These are phyloP conservation scores for Saccharomycopsis sp. DNA, from an alignment of 805 yeast species.

Conservation along the genomic window DNA sequence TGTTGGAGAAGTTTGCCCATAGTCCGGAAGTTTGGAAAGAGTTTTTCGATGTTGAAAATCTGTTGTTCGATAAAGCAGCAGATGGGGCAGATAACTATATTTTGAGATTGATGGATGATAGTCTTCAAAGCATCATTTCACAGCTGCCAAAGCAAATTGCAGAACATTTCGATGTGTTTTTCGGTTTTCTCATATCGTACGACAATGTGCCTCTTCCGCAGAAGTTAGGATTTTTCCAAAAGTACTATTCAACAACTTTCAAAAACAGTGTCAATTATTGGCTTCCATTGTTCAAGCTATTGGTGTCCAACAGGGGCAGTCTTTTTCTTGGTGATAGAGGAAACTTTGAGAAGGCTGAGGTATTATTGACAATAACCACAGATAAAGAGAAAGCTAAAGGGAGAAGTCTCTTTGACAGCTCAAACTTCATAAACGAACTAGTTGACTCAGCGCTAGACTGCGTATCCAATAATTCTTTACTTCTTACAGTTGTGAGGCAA, in stretches of 20 bases:
- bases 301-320: too few species aligned
- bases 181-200: conserved; percentile 30
- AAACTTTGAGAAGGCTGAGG: too few species aligned
- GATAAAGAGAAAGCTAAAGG: too few species aligned
- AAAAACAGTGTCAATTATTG: conserved; percentile 23
- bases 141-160: not conserved
- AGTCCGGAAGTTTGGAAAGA: conserved; percentile 12
- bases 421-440: too few species aligned
- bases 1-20: conserved; percentile 16
- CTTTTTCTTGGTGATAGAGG: too few species aligned
- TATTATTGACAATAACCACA: too few species aligned
- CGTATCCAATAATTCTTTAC: too few species aligned
- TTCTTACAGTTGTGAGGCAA: too few species aligned
- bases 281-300: conserved; percentile 11
- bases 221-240: conserved; percentile 25
- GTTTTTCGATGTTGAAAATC: conserved; percentile 15
- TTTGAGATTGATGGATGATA: conserved; percentile 6
- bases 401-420: too few species aligned
- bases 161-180: conserved; percentile 24
- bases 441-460: too few species aligned
- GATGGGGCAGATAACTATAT: conserved; percentile 5
- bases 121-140: conserved; percentile 1
- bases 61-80: conserved; percentile 8
- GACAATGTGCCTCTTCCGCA: conserved; percentile 31
- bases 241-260: conserved; percentile 23